A percentile compares a stretch with the other conserved stretches of the same genome.
Conservation (phyloP, 202 grass and related monocot genomes). For the Digitaria exilis region DNA sequence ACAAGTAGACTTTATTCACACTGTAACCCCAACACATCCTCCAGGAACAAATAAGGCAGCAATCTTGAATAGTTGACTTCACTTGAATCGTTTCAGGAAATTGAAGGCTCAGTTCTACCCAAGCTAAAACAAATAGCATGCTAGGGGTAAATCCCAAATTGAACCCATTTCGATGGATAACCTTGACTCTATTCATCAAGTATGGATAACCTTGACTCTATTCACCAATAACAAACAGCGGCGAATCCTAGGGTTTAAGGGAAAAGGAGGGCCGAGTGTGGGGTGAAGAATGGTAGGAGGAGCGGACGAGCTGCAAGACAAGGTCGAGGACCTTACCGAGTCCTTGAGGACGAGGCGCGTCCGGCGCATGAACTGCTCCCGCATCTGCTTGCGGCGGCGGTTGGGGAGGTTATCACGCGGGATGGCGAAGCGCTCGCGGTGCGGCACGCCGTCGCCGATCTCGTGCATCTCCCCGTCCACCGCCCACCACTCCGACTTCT, state of each 20-base stretch:
- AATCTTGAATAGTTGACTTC: neutral
- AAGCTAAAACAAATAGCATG: neutral
- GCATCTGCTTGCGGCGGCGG: conserved; percentile 94
- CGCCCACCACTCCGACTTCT: conserved; percentile 93
- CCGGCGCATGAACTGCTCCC: conserved; percentile 97
- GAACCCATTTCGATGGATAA: neutral
- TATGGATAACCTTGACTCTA: no score
- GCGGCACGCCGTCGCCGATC: conserved; percentile 82
- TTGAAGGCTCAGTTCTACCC: neutral
- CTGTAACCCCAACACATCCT: neutral
- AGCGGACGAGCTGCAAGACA: neutral
- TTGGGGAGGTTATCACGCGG: conserved; percentile 94
- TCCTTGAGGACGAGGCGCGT: conserved; percentile 92
- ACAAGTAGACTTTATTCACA: neutral
- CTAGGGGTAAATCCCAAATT: neutral
- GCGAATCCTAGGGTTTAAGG: conserved; percentile 33
- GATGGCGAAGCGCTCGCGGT: conserved; percentile 87
- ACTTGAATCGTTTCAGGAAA: neutral
- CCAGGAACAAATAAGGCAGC: neutral
- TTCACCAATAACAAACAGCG: neutral
- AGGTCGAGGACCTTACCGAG: conserved; percentile 49
- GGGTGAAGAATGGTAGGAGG: neutral
- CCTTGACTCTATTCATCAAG: neutral
- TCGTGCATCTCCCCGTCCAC: conserved; percentile 98
- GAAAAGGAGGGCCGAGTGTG: neutral